Evolutionary conservation across 805 yeast species (phyloP), one percentile per base, ranked within the genome.

Genomic region (Metschnikowia proteae): DNA sequence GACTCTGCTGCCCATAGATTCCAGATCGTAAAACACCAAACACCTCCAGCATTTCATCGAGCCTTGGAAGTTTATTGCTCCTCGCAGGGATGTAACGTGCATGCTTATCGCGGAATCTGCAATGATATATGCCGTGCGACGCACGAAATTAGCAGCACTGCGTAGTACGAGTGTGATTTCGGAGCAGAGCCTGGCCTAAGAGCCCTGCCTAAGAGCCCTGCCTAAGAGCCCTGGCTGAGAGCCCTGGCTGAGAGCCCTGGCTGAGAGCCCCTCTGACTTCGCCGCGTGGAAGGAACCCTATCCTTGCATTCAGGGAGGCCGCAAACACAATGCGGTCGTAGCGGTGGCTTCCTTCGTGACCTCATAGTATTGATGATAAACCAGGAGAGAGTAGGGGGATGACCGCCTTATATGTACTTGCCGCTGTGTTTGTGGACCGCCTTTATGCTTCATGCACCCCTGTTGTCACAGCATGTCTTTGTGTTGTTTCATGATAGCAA

Each of bases 361-460:
- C 17, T 17, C 17, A 17, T 17, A 2, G 17, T 17, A 17, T 17
- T 17, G 17, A 17, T 17, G 17, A 17, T 17, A 17, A 17, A 17
- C 17, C 17, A 17, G 17, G 2, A 17, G 17, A 17, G 17, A 17
- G 23, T 32, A 1, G 36, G 39, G 31, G 13, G 4, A n/a, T 3
- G 17, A 17, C 41, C 6, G 31, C 41, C 9, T 30, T 22, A 27
- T 39, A 39, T 39, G 22, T 17, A 29, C 5, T 28, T 36, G 38
- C 22, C 36, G 11, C 11, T 6, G 9, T n/a, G 17, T 8, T 7
- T 9, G 25, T 11, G 30, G 10, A 26, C n/a, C 8, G 31, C 6
- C 10, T 33, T 33, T 17, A 13, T 40, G 36, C 36, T n/a, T 39
- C 43, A 40, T 40, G 43, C 43, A 30, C 32, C 30, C 43, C 35